A percentile compares a stretch with the other conserved stretches of the same genome.
phyloP scores from a whole-genome alignment of 2,329 filamentous ascomycete genomes.

The Venturia effusa region DNA sequence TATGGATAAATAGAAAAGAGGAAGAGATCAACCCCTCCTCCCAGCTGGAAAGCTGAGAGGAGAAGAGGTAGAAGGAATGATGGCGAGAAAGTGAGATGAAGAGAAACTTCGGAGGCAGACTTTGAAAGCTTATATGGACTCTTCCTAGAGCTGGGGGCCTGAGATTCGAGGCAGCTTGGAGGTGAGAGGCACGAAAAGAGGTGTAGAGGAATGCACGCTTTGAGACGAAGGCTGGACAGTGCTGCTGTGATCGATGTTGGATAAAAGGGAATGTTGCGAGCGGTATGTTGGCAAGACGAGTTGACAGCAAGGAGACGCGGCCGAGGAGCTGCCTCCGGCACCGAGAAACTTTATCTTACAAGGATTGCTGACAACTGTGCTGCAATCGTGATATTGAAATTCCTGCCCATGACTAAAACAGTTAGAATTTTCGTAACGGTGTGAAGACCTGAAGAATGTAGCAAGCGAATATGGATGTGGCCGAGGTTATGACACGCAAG shows the following conservation, averaged over 20 bases:
- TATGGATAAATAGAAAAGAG: not conserved
- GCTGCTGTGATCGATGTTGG: not conserved
- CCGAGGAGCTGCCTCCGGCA: not conserved
- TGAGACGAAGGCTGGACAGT: not conserved
- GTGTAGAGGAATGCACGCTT: not conserved
- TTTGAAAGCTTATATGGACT: not conserved
- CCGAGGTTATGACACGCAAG: too few species aligned
- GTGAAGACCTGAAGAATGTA: not conserved
- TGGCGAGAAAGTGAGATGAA: not conserved
- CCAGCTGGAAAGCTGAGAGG: not conserved
- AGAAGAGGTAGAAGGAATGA: not conserved
- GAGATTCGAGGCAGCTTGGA: not conserved
- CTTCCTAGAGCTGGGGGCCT: not conserved
- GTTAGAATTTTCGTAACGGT: not conserved
- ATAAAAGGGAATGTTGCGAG: not conserved
- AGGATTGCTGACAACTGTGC: not conserved
- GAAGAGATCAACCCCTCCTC: not conserved
- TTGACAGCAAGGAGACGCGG: not conserved
- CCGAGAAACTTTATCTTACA: not conserved
- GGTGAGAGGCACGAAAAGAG: not conserved
- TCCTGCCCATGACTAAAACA: not conserved
- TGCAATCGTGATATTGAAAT: not conserved
- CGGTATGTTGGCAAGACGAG: not conserved
- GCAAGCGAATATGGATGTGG: too few species aligned
- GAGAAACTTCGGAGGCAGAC: not conserved